These are phyloP conservation scores for Backusella tuberculispora DNA, from an alignment of 192 early-diverging fungal genomes.

Conservation along the genomic window DNA sequence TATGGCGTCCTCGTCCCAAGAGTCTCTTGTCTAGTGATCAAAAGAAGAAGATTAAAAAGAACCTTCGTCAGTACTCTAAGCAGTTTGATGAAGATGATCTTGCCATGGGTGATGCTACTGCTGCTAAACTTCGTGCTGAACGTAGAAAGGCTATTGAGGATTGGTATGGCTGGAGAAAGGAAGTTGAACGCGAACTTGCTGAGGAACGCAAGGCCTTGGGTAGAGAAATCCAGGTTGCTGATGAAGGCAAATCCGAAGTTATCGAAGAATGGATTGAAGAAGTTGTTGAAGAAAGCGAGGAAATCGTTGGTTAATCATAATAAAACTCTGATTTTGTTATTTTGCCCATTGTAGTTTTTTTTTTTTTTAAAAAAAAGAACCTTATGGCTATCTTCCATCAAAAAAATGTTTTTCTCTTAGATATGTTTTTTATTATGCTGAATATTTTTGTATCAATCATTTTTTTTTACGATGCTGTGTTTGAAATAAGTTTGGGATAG, in stretches of 20 bases:
- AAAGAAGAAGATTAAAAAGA: slow-evolving; percentile 90
- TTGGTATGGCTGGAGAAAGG: slow-evolving; percentile 83
- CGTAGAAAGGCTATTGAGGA: slow-evolving; percentile 78
- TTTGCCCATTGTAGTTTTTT: background rate
- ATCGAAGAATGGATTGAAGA: slow-evolving; percentile 90
- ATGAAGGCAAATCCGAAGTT: slow-evolving; percentile 70
- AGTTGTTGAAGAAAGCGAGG: slow-evolving; percentile 78
- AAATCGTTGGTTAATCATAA: slow-evolving; percentile 57
- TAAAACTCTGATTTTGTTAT: background rate
- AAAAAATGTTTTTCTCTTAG: too few species aligned
- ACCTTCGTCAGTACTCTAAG: slow-evolving; percentile 85
- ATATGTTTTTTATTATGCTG: too few species aligned
- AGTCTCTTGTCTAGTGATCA: slow-evolving; percentile 77
- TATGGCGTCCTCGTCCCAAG: slow-evolving; percentile 94
- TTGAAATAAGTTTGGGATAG: too few species aligned
- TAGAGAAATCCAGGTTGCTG: slow-evolving; percentile 50
- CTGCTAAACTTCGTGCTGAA: slow-evolving; percentile 75
- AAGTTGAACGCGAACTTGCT: slow-evolving; percentile 63
- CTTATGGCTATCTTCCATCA: too few species aligned
- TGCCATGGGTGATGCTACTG: slow-evolving; percentile 66
- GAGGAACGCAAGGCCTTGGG: slow-evolving; percentile 60
- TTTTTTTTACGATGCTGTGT: too few species aligned
- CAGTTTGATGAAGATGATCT: slow-evolving; percentile 92
- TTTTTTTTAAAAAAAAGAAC: too few species aligned
- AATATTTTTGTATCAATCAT: too few species aligned